Conservation (phyloP, 2,329 filamentous ascomycete species). For the Fonsecaea monophora region DNA sequence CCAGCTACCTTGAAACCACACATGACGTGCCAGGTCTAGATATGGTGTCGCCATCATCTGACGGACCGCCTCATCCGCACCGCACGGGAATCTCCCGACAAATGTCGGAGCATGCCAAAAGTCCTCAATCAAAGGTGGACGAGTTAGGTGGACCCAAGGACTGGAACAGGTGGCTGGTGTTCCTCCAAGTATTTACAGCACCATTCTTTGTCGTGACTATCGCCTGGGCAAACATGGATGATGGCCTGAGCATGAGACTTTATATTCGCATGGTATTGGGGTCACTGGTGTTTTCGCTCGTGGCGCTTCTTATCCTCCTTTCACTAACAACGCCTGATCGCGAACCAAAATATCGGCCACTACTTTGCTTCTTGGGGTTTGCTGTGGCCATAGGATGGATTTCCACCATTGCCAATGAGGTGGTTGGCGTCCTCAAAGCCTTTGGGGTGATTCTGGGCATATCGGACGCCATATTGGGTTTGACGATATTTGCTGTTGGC, state of each 20-base stretch:
- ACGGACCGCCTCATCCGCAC: slow-evolving; percentile 32
- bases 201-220: slow-evolving; percentile 82
- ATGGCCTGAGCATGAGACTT: slow-evolving; percentile 51
- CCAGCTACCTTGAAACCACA: slow-evolving; percentile 45
- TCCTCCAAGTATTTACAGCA: slow-evolving; percentile 83
- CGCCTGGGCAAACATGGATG: slow-evolving; percentile 65
- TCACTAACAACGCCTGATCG: slow-evolving; percentile 70
- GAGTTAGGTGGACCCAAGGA: slow-evolving; percentile 53
- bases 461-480: slow-evolving; percentile 83
- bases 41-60: slow-evolving; percentile 26
- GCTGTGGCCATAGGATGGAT: slow-evolving; percentile 94
- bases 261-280: slow-evolving; percentile 66
- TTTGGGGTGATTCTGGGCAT: slow-evolving; percentile 91
- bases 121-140: slow-evolving; percentile 46
- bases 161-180: slow-evolving; percentile 92
- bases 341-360: slow-evolving; percentile 74
- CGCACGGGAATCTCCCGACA: slow-evolving; percentile 24
- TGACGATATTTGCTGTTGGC: slow-evolving; percentile 95
- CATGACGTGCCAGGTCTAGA: slow-evolving; percentile 47
- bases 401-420: slow-evolving; percentile 91
- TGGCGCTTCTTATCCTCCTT: slow-evolving; percentile 71
- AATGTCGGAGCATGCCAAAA: slow-evolving; percentile 51
- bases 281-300: slow-evolving; percentile 71
- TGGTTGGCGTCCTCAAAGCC: slow-evolving; percentile 92
- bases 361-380: slow-evolving; percentile 89